A percentile compares a stretch with the other conserved stretches of the same genome.
These are phyloP conservation scores for Talaromyces islandicus DNA, from an alignment of 2,329 filamentous ascomycete genomes.

Conservation along the genomic window DNA sequence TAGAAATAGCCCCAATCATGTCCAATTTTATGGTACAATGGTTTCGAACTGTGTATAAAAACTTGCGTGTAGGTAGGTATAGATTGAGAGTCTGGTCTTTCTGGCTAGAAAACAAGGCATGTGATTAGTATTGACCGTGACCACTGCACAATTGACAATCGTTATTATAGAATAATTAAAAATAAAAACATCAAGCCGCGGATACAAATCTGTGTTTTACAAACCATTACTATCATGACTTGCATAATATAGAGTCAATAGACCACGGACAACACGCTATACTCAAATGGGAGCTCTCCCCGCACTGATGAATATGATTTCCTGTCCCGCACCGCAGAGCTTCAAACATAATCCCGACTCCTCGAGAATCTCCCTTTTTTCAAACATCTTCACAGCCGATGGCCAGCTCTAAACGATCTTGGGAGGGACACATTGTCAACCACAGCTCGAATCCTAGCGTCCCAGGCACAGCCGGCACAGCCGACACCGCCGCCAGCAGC, in stretches of 20 bases:
- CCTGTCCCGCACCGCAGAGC: neutral
- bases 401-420: conserved; percentile 10
- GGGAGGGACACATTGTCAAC: conserved; percentile 9
- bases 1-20: neutral
- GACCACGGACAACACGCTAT: conserved; percentile 3
- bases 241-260: too few relatives aligned
- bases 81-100: neutral
- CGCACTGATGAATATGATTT: neutral
- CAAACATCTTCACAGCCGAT: neutral
- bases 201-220: too few relatives aligned
- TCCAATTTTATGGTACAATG: neutral
- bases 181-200: neutral
- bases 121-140: neutral
- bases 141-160: neutral
- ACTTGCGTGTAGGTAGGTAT: neutral
- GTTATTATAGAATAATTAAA: neutral
- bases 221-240: neutral
- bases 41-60: neutral
- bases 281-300: conserved; percentile 1
- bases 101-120: neutral
- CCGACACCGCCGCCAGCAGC: neutral
- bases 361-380: neutral
- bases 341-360: neutral
- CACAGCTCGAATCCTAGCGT: neutral
- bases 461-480: neutral